phyloP scores from a whole-genome alignment of 2,329 filamentous ascomycete species.

The Ceratocystis destructans region DNA sequence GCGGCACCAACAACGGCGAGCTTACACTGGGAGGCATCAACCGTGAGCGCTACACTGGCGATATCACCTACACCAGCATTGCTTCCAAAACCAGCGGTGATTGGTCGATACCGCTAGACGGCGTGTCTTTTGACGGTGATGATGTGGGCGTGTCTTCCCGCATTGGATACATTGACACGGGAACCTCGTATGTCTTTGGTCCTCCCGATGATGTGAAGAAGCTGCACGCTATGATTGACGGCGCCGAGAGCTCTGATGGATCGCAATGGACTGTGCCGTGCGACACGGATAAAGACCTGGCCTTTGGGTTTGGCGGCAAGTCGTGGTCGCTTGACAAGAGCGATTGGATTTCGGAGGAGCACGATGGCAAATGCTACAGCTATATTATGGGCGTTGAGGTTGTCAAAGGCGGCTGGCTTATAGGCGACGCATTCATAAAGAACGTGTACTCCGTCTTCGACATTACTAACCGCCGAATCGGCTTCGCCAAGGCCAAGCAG shows the following conservation, averaged over 20 bases:
- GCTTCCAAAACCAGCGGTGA: slow-evolving; percentile 37
- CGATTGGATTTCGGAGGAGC: slow-evolving; percentile 51
- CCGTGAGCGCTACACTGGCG: slow-evolving; percentile 49
- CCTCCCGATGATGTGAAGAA: slow-evolving; percentile 51
- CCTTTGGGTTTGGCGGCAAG: slow-evolving; percentile 53
- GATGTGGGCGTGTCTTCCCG: slow-evolving; percentile 41
- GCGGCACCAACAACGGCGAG: slow-evolving; percentile 57
- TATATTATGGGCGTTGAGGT: slow-evolving; percentile 62
- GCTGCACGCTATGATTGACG: slow-evolving; percentile 55
- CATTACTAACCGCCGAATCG: slow-evolving; percentile 51
- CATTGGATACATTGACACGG: slow-evolving; percentile 66
- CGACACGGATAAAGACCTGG: slow-evolving; percentile 44
- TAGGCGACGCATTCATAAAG: slow-evolving; percentile 77
- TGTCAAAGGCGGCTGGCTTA: slow-evolving; percentile 53
- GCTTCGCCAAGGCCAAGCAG: slow-evolving; percentile 24
- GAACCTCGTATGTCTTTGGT: slow-evolving; percentile 66
- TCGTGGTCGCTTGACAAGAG: slow-evolving; percentile 52
- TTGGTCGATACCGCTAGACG: slow-evolving; percentile 62
- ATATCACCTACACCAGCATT: slow-evolving; percentile 51
- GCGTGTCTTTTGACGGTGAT: slow-evolving; percentile 48
- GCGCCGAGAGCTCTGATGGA: slow-evolving; percentile 41
- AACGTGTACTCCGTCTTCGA: slow-evolving; percentile 85
- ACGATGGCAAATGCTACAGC: slow-evolving; percentile 44
- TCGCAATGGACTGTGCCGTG: slow-evolving; percentile 62
- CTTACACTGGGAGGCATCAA: slow-evolving; percentile 65